Evolutionary conservation across 176 grass and related monocot species (phyloP).

Genomic region (Carex pumila): DNA sequence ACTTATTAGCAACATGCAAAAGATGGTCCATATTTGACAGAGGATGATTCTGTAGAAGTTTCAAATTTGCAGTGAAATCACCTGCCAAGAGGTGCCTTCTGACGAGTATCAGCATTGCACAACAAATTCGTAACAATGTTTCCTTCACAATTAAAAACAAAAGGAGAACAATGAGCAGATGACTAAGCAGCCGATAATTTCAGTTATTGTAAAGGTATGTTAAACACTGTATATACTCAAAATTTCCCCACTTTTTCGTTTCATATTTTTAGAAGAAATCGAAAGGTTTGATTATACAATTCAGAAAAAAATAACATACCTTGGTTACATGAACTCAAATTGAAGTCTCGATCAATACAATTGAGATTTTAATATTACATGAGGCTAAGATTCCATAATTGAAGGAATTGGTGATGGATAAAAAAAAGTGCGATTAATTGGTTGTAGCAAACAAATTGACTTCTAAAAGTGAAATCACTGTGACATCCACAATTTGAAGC

Average conservation of each 20-base stretch:
- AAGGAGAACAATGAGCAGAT: neutral
- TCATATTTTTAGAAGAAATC: too few relatives aligned
- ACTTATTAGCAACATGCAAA: slow-evolving; percentile 85
- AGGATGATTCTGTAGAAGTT: slow-evolving; percentile 89
- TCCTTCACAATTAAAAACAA: slow-evolving; percentile 31
- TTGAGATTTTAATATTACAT: neutral
- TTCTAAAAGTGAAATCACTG: neutral
- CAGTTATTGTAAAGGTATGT: neutral
- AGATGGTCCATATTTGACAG: slow-evolving; percentile 71
- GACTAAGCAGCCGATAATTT: neutral
- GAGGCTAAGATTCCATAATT: neutral
- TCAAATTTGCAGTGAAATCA: slow-evolving; percentile 97
- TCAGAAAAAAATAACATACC: neutral
- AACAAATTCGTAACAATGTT: slow-evolving; percentile 77
- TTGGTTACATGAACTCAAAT: neutral
- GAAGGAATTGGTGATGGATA: neutral
- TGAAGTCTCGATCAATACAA: neutral
- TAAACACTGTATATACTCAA: neutral
- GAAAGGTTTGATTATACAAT: neutral
- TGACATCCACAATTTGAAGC: neutral
- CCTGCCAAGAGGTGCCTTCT: slow-evolving; percentile 82
- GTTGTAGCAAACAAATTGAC: neutral
- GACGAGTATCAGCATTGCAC: slow-evolving; percentile 96
- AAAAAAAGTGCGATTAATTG: neutral
- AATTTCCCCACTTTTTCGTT: neutral